Conservation (phyloP, 176 grass and related monocot species). For the Oryza punctata region DNA sequence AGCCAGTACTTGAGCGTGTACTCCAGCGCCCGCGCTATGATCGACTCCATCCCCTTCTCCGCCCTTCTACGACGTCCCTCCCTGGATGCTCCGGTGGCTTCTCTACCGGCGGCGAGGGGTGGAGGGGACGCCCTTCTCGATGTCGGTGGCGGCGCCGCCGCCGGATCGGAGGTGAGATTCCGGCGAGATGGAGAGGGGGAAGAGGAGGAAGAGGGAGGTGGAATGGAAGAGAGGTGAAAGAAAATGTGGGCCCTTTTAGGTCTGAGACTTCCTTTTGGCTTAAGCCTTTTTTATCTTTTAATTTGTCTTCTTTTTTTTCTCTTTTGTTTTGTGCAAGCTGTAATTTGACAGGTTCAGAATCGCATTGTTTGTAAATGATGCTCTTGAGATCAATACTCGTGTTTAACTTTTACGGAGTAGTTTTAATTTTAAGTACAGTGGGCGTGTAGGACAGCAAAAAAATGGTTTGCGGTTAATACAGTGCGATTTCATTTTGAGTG, state of each 20-base stretch:
- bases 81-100: background rate
- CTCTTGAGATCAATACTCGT: background rate
- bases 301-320: background rate
- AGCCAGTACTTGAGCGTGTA: conserved; percentile 99
- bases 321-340: background rate
- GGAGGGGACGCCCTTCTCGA: background rate
- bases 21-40: conserved; percentile 97
- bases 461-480: no score
- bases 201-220: background rate
- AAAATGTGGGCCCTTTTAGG: conserved; percentile 43
- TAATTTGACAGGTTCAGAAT: conserved; percentile 28
- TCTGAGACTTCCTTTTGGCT: conserved; percentile 39
- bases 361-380: background rate
- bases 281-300: conserved; percentile 14
- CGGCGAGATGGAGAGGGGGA: conserved; percentile 40
- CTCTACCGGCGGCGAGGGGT: no score
- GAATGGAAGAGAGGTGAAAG: conserved; percentile 29
- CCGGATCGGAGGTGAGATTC: conserved; percentile 58
- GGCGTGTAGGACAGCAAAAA: background rate
- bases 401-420: background rate
- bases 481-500: no score
- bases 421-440: background rate
- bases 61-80: background rate
- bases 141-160: conserved; percentile 25
- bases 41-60: conserved; percentile 77